A percentile compares a stretch with the other conserved stretches of the same genome.
Evolutionary conservation across 495 filamentous ascomycete genomes (phyloP).

Genomic region (Xylaria intraflava): DNA sequence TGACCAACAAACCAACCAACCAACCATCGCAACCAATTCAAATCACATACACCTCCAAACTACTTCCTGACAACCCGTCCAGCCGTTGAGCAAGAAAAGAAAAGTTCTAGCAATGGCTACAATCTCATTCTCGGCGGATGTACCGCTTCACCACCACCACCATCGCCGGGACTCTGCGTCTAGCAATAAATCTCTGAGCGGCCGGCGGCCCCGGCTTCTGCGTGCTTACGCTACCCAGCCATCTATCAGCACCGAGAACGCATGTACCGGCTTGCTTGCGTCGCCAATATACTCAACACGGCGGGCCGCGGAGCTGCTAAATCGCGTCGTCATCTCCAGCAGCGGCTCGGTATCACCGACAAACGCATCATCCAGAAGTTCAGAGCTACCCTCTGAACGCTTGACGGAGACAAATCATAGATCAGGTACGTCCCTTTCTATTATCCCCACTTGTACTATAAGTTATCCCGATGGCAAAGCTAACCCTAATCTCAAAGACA

Average conservation of each 20-base stretch:
- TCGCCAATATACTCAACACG: slow-evolving; percentile 35
- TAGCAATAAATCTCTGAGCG: slow-evolving; percentile 21
- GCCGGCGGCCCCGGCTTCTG: slow-evolving; percentile 43
- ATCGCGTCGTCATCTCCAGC: slow-evolving; percentile 43
- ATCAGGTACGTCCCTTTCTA: slow-evolving; percentile 8
- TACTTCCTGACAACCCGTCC: no score
- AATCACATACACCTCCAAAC: background rate
- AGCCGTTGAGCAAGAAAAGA: background rate
- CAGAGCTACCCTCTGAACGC: slow-evolving; percentile 11
- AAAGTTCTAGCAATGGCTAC: slow-evolving; percentile 6
- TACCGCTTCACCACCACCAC: slow-evolving; percentile 7
- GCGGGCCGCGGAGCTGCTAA: slow-evolving; percentile 46
- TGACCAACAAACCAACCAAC: slow-evolving; percentile 8
- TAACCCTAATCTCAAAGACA: slow-evolving; percentile 17
- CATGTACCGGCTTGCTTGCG: slow-evolving; percentile 41
- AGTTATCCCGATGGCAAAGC: background rate
- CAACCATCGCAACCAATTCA: background rate
- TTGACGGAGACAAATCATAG: slow-evolving; percentile 26
- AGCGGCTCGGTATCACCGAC: slow-evolving; percentile 26
- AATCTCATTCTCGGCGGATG: slow-evolving; percentile 18
- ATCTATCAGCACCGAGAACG: slow-evolving; percentile 49
- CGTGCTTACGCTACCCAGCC: slow-evolving; percentile 47
- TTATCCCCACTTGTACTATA: slow-evolving; percentile 10
- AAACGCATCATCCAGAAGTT: slow-evolving; percentile 6
- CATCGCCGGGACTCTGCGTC: slow-evolving; percentile 32